phyloP scores from a whole-genome alignment of 2,329 filamentous ascomycete genomes.

The Dactylellina haptotyla region DNA sequence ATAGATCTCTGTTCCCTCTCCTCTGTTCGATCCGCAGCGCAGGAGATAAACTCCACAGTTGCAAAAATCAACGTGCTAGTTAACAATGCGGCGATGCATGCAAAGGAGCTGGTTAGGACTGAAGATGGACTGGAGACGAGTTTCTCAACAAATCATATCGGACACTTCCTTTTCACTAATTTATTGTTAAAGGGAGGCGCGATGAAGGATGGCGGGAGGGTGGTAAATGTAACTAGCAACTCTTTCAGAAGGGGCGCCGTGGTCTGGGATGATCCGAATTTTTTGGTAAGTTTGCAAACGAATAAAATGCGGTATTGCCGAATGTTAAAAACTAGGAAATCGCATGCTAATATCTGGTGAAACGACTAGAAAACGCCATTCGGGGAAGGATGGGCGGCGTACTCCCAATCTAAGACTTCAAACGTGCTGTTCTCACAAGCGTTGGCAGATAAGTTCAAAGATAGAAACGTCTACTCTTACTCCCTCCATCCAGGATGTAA shows the following conservation, averaged over 20 bases:
- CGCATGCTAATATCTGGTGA: neutral
- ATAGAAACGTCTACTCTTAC: conserved; percentile 61
- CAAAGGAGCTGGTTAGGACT: conserved; percentile 55
- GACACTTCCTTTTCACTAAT: conserved; percentile 63
- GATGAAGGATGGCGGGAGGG: conserved; percentile 53
- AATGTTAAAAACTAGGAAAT: no score
- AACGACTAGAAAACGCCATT: conserved; percentile 58
- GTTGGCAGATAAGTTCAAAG: conserved; percentile 61
- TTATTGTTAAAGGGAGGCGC: conserved; percentile 59
- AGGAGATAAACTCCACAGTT: conserved; percentile 59
- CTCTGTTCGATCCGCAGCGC: conserved; percentile 62
- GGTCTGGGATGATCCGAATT: conserved; percentile 64
- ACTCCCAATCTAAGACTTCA: conserved; percentile 67
- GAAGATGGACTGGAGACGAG: conserved; percentile 62
- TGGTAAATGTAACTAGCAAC: conserved; percentile 65
- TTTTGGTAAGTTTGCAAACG: conserved; percentile 61
- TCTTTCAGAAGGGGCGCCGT: conserved; percentile 63
- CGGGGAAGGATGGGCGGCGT: conserved; percentile 63
- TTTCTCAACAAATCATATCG: conserved; percentile 62
- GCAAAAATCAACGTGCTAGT: conserved; percentile 62
- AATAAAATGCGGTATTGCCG: no score
- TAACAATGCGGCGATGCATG: conserved; percentile 62
- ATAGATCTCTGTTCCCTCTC: conserved; percentile 63
- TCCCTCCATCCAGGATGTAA: conserved; percentile 63
- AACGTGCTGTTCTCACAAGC: conserved; percentile 65